Evolutionary conservation across 2,329 filamentous ascomycete genomes (phyloP).

Genomic region (Fusarium setosum): DNA sequence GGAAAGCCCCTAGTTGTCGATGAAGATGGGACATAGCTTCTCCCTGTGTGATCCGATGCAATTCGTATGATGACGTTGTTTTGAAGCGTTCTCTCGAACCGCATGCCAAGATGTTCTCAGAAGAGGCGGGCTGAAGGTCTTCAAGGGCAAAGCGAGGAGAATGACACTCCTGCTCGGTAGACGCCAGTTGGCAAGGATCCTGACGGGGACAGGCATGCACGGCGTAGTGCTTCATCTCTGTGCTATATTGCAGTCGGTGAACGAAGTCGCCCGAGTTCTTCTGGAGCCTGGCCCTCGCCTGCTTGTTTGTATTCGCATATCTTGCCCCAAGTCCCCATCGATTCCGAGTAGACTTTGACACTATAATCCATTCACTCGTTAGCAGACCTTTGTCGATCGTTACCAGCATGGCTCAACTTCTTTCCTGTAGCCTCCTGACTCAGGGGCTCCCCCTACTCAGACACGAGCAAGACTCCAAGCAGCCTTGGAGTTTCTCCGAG

Average conservation of each 20-base stretch:
- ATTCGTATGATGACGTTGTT: slow-evolving; percentile 25
- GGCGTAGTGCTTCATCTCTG: slow-evolving; percentile 21
- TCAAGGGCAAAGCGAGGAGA: slow-evolving; percentile 8
- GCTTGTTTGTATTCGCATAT: slow-evolving; percentile 34
- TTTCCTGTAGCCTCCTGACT: slow-evolving; percentile 35
- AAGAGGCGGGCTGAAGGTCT: slow-evolving; percentile 16
- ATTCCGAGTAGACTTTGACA: slow-evolving; percentile 7
- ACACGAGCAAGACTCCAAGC: slow-evolving; percentile 30
- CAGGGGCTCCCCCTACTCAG: slow-evolving; percentile 38
- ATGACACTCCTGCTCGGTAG: slow-evolving; percentile 17
- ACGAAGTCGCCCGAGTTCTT: slow-evolving; percentile 8
- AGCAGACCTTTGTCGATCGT: slow-evolving; percentile 35
- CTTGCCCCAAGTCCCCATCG: slow-evolving; percentile 28
- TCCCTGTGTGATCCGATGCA: slow-evolving; percentile 17
- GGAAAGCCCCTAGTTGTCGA: slow-evolving; percentile 9
- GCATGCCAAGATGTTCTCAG: slow-evolving; percentile 18
- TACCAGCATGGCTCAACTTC: slow-evolving; percentile 42
- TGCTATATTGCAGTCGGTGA: slow-evolving; percentile 18
- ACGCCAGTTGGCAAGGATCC: slow-evolving; percentile 20
- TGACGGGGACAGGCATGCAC: slow-evolving; percentile 23
- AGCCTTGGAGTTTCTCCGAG: slow-evolving; percentile 39
- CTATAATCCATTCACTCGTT: slow-evolving; percentile 35
- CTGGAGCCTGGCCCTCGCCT: slow-evolving; percentile 14
- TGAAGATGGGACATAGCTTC: slow-evolving; percentile 13
- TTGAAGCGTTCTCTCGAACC: slow-evolving; percentile 19